These are phyloP conservation scores for Penium margaritaceum DNA, from an alignment of 139 green algal species.

Conservation along the genomic window DNA sequence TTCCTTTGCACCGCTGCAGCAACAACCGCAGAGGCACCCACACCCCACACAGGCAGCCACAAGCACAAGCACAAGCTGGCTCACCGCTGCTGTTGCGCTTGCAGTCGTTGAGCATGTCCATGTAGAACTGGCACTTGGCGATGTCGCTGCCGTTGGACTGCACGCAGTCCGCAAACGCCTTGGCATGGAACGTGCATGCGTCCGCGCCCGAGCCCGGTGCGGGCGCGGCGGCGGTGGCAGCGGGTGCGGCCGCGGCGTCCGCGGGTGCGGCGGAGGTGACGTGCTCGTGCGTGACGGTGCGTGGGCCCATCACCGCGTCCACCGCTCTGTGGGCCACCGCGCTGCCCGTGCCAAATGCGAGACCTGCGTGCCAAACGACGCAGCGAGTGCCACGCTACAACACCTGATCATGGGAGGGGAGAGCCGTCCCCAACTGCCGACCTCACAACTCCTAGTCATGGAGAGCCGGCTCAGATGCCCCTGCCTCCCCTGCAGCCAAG, in stretches of 20 bases:
- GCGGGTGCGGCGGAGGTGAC: background rate
- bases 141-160: conserved; percentile 39
- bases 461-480: no score
- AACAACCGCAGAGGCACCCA: no score
- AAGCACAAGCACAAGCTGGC: no score
- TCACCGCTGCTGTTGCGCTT: no score
- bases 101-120: conserved; percentile 49
- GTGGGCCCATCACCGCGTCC: conserved; percentile 46
- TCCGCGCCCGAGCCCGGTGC: conserved; percentile 16
- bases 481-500: no score
- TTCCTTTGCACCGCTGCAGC: no score
- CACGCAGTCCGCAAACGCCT: conserved; percentile 47
- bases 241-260: background rate
- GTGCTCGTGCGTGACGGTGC: conserved; percentile 40
- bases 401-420: no score
- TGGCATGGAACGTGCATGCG: conserved; percentile 39
- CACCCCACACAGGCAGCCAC: no score
- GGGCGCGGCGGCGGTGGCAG: background rate
- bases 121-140: conserved; percentile 49
- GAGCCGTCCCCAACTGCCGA: no score
- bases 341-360: conserved; percentile 48
- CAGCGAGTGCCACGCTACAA: no score
- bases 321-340: conserved; percentile 45
- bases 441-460: no score
- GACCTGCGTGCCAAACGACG: no score